Evolutionary conservation across 1,139 yeast genomes (phyloP).

Genomic region (Wickerhamomyces sp.): DNA sequence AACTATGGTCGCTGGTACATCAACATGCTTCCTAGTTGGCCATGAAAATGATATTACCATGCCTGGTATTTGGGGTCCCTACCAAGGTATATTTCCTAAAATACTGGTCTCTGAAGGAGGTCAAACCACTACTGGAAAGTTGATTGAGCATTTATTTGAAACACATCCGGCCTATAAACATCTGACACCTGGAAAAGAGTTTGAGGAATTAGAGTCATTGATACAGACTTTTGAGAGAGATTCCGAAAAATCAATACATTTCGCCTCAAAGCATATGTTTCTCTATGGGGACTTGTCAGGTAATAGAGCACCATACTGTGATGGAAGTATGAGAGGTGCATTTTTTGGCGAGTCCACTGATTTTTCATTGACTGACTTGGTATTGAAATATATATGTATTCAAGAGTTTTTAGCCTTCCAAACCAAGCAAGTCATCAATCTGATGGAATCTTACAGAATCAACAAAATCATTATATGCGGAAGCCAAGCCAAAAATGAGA

Average conservation of each 20-base stretch:
- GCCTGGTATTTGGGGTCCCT: conserved; percentile 59
- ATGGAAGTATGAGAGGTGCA: conserved; percentile 44
- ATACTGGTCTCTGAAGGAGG: conserved; percentile 46
- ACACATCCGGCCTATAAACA: conserved; percentile 32
- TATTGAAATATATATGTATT: conserved; percentile 39
- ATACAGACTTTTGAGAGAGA: conserved; percentile 26
- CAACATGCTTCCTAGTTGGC: conserved; percentile 48
- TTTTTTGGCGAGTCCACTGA: conserved; percentile 41
- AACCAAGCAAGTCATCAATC: conserved; percentile 35
- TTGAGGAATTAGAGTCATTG: conserved; percentile 31
- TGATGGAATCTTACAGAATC: conserved; percentile 25
- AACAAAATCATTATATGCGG: conserved; percentile 40
- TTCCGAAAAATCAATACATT: conserved; percentile 28
- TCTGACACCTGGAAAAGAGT: conserved; percentile 21
- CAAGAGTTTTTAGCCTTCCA: conserved; percentile 51
- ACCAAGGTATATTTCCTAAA: conserved; percentile 27
- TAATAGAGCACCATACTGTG: conserved; percentile 51
- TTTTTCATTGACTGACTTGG: conserved; percentile 28
- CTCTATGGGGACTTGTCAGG: conserved; percentile 55
- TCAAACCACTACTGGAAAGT: conserved; percentile 52
- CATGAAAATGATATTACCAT: conserved; percentile 21
- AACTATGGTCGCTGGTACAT: conserved; percentile 57
- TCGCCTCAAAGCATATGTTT: conserved; percentile 34
- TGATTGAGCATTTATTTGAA: conserved; percentile 43
- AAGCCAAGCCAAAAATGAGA: conserved; percentile 44